Evolutionary conservation across 2,329 filamentous ascomycete genomes (phyloP), one percentile per base, ranked within the genome.

Genomic region (Aspergillus aculeatinus): DNA sequence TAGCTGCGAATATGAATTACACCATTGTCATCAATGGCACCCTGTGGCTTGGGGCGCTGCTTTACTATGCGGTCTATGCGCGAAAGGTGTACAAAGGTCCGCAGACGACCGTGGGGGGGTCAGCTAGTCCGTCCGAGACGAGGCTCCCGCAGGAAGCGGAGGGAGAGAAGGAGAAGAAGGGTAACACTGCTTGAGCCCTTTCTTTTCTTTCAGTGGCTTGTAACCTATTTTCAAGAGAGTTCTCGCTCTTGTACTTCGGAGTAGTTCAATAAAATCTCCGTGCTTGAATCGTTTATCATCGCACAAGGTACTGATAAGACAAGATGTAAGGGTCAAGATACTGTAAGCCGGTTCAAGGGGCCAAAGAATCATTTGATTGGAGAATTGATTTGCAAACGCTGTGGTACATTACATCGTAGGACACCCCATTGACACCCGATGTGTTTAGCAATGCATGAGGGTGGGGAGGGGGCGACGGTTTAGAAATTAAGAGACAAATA

Each of bases 51-150:
- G 83, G 84, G 3, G 78, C 81, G 0, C 62, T 85, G 60, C 50
- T 79, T 2, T 87, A 87, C 70, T 87, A 86, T 67, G 78, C 77
- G 63, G 63, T 84, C 27, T 79, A 83, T 73, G 85, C 84, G 6
- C 76, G 80, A 57, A 87, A 86, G 69, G 86, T 83, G 79, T 87
- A 86, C 66, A 84, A 76, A 1, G 85, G 85, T 0, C 85, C 85
- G 3, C 85, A 83, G 74, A 80, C 81, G 50, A 87, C 85, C 2
- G 74, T 86, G 55, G 77, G 77, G n/a, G 60, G 59, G 50, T 63
- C 61, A 10, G 48, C 57, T 31, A 60, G 50, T 33, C 52, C 55
- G 4, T 58, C 63, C 19, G 57, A 60, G 51, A 58, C 48, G 29
- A 51, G 59, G 19, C n/a, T 59, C 11, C 23, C 21, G 25, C 9